Base-by-base conservation (phyloP, 805 yeast species). In the Wickerhamiella qilinensis region DNA sequence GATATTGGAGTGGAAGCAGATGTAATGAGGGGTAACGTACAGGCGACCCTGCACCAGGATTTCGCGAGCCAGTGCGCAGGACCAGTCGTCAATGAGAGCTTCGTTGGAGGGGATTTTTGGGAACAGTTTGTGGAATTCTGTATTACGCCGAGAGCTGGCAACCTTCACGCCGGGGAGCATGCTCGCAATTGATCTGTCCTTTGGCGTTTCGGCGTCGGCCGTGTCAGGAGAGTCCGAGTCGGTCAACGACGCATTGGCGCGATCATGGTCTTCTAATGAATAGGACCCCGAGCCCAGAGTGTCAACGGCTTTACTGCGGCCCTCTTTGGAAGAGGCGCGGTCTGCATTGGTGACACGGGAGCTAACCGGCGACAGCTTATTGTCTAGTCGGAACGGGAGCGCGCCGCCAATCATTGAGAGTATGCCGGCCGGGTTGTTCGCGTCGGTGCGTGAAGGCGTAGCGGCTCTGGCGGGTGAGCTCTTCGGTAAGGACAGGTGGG, bases 51-150 rank as follows among this genome's bases (percentile, higher is more conserved):
- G 96, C 8, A 84, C 60, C 24, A 88, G 63, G 36, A 85, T 82
- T 46, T 88, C 97, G 43, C 84, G 65, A 46, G 86, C 78, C 39
- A 88, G 60, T 0, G 96, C 95, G 63, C 97, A 91, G 20, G 83
- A 73, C 50, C 79, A 86, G 49, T 85, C 96, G 51, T 84, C 95
- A 27, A 88, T 55, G 14, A 88, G 60, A 37, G 77, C 63, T 50
- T 88, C 96, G 34, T 73, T 68, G 19, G 60, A 59, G 2, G 86
- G 80, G 2, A 84, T 61, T 7, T 75, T 65, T 40, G 73, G 66
- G 63, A 88, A 91, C 2, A 77, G 48, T 30, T 64, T 68, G 57
- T 85, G 96, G 55, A 84, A 91, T 29, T 82, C 94, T 4, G 66
- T 61, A 51, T 85, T 69, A 38, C 93, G 63, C 36, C 67, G 67